These are phyloP conservation scores for Symbiotaphrina buchneri DNA, from an alignment of 495 filamentous ascomycete species.

Conservation along the genomic window DNA sequence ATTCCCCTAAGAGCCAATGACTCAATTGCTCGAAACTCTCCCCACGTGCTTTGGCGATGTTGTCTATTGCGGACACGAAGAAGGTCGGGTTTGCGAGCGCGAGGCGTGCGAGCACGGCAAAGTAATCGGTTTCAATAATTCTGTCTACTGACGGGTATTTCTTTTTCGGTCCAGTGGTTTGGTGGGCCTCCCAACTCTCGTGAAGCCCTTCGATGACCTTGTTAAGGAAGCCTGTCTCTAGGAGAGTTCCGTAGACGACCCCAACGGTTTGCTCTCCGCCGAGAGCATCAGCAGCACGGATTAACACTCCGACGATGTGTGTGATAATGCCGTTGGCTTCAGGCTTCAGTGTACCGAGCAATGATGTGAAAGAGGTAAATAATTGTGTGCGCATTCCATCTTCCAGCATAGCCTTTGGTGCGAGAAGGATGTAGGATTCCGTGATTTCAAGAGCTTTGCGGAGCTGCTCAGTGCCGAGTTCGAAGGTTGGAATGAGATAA, in stretches of 20 bases:
- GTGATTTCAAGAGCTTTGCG: slow-evolving; percentile 47
- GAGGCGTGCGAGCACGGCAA: slow-evolving; percentile 61
- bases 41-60: slow-evolving; percentile 14
- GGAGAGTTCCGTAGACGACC: slow-evolving; percentile 40
- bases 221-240: slow-evolving; percentile 40
- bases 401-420: slow-evolving; percentile 50
- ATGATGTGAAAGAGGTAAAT: slow-evolving; percentile 30
- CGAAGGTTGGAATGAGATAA: slow-evolving; percentile 45
- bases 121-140: slow-evolving; percentile 60
- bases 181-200: slow-evolving; percentile 44
- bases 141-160: slow-evolving; percentile 37
- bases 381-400: slow-evolving; percentile 33
- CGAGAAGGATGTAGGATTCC: slow-evolving; percentile 60
- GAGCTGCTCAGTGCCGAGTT: slow-evolving; percentile 45
- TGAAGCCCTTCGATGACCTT: slow-evolving; percentile 49
- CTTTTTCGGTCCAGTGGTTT: slow-evolving; percentile 54
- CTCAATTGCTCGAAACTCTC: slow-evolving; percentile 26
- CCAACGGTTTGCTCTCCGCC: slow-evolving; percentile 42
- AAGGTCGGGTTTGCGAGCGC: slow-evolving; percentile 41
- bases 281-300: slow-evolving; percentile 43
- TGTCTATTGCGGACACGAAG: slow-evolving; percentile 33
- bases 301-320: slow-evolving; percentile 43
- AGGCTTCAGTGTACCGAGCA: slow-evolving; percentile 34
- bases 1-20: slow-evolving; percentile 59
- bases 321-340: slow-evolving; percentile 45